These are phyloP conservation scores for Diaporthe eres DNA, from an alignment of 2,329 filamentous ascomycete species.

Conservation along the genomic window DNA sequence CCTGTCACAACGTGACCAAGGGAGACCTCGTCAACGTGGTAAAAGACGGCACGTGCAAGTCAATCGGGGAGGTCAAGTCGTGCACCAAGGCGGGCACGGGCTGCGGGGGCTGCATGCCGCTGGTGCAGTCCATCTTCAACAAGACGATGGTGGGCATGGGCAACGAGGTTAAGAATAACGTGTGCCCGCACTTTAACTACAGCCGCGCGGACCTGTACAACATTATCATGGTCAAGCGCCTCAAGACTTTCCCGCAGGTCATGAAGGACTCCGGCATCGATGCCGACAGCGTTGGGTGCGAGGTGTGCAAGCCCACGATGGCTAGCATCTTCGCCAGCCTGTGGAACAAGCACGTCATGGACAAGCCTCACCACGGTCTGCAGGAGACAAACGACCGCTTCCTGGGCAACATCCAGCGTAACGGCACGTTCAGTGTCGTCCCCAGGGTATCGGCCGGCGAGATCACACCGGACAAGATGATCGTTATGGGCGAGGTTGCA, in stretches of 20 bases:
- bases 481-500: slow-evolving; percentile 86
- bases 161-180: slow-evolving; percentile 86
- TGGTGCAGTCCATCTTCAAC: slow-evolving; percentile 92
- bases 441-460: slow-evolving; percentile 88
- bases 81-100: slow-evolving; percentile 94
- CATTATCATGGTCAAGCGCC: slow-evolving; percentile 85
- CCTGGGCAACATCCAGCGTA: slow-evolving; percentile 90
- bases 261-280: slow-evolving; percentile 85
- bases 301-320: slow-evolving; percentile 87
- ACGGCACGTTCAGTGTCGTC: slow-evolving; percentile 91
- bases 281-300: slow-evolving; percentile 81
- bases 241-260: slow-evolving; percentile 80
- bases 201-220: slow-evolving; percentile 92
- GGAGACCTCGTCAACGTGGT: slow-evolving; percentile 80
- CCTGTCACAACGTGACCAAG: slow-evolving; percentile 93
- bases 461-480: slow-evolving; percentile 88
- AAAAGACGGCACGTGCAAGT: slow-evolving; percentile 85
- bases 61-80: slow-evolving; percentile 85
- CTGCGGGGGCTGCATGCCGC: slow-evolving; percentile 90
- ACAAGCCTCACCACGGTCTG: slow-evolving; percentile 75
- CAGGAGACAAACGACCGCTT: slow-evolving; percentile 94
- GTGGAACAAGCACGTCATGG: slow-evolving; percentile 88
- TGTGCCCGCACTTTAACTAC: slow-evolving; percentile 88
- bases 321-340: slow-evolving; percentile 85
- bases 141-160: slow-evolving; percentile 88